These are phyloP conservation scores for Corinectria fuckeliana DNA, from an alignment of 2,329 filamentous ascomycete species.

Conservation along the genomic window DNA sequence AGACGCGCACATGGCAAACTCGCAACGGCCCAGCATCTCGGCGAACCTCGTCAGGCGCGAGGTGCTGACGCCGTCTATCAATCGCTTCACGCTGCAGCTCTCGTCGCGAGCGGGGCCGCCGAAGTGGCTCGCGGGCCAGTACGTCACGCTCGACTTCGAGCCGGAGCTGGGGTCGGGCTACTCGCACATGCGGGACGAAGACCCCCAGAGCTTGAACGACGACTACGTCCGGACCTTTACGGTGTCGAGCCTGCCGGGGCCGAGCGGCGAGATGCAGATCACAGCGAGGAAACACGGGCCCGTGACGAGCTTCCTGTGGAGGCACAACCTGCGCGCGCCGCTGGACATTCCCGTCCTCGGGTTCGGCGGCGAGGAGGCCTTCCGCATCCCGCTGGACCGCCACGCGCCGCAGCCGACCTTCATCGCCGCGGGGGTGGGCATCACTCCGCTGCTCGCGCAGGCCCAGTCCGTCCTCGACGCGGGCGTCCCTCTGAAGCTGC, in stretches of 20 bases:
- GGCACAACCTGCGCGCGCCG: slow-evolving; percentile 56
- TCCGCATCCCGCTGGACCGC: slow-evolving; percentile 44
- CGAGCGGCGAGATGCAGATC: slow-evolving; percentile 67
- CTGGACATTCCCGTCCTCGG: slow-evolving; percentile 74
- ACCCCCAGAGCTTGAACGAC: slow-evolving; percentile 82
- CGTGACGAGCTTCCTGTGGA: slow-evolving; percentile 71
- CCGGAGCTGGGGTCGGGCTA: slow-evolving; percentile 75
- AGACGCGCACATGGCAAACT: slow-evolving; percentile 24
- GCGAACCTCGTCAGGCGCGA: slow-evolving; percentile 67
- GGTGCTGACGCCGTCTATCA: slow-evolving; percentile 69
- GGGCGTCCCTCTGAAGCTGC: slow-evolving; percentile 55
- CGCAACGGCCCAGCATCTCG: slow-evolving; percentile 33
- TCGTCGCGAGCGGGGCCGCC: slow-evolving; percentile 28
- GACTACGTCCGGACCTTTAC: slow-evolving; percentile 87
- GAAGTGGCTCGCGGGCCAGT: slow-evolving; percentile 73
- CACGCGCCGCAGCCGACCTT: slow-evolving; percentile 56
- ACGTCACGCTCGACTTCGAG: slow-evolving; percentile 77
- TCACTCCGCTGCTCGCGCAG: slow-evolving; percentile 81
- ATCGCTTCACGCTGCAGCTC: slow-evolving; percentile 63
- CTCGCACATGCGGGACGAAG: slow-evolving; percentile 82
- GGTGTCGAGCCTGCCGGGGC: slow-evolving; percentile 65
- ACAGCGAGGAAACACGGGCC: slow-evolving; percentile 73
- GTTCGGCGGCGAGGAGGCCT: slow-evolving; percentile 68
- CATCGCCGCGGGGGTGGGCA: slow-evolving; percentile 80
- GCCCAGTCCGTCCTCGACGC: slow-evolving; percentile 54